Evolutionary conservation across 805 yeast genomes (phyloP), one percentile per base, ranked within the genome.

Genomic region (Millerozyma miso): DNA sequence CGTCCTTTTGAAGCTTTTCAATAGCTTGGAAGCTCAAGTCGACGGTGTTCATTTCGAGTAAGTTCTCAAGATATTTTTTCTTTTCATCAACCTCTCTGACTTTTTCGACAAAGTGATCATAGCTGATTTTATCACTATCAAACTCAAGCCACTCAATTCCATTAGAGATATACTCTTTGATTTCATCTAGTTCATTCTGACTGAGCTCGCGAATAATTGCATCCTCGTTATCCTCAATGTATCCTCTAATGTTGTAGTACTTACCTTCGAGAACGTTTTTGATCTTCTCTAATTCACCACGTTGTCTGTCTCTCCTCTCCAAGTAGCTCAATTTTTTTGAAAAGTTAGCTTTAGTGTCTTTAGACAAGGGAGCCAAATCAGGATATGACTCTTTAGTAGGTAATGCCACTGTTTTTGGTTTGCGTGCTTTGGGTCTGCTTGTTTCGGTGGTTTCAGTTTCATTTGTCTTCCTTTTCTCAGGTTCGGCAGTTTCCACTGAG

Each of bases 91-190:
- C 38, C 19, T 49, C 51, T n/a, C 47, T 41, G 16, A 55, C 40
- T 47, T 63, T 69, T 7, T 43, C 54, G 35, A 53, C 41, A 10
- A 69, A 46, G 4, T 60, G 65, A 3, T 56, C 55, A 16, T 56
- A 13, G 3, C 60, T 48, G 1, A 85, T 76, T 17, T 65, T 69
- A 41, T 77, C 85, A 31, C 87, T 73, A 14, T 80, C 88, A 52
- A 77, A 79, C 39, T 88, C 95, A 32, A 88, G 65, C 96, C 96
- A 88, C 45, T 84, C 91, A 37, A 85, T 63, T 19, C 70, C 63
- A 8, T 77, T 80, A 13, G 67, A 43, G 3, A 83, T 76, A 4
- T 66, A 47, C 0, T 40, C 31, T 20, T 51, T 44, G 31, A 54
- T 49, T 5, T 46, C 49, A 10, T 42, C 48, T 19, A 52, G 43